Conservation (phyloP, 169 alveolate species). For the Ichthyophthirius multifiliis region DNA sequence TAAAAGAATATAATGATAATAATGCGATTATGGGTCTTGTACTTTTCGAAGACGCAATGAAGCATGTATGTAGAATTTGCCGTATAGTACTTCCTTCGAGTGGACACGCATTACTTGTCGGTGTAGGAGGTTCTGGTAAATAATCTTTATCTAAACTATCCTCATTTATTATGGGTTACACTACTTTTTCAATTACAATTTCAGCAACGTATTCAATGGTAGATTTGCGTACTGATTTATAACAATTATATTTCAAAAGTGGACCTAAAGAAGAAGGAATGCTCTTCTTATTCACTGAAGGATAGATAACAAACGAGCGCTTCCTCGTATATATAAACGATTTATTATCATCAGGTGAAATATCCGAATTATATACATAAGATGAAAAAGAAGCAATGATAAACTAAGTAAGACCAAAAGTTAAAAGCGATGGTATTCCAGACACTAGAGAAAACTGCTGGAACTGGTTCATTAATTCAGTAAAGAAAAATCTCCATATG, state of each 20-base stretch:
- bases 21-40: constrained; percentile 94
- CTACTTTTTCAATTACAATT: constrained; percentile 79
- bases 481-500: constrained; percentile 93
- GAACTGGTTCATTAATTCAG: constrained; percentile 91
- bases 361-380: constrained; percentile 89
- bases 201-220: constrained; percentile 88
- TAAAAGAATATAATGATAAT: constrained; percentile 91
- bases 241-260: constrained; percentile 86
- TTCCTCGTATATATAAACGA: constrained; percentile 92
- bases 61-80: constrained; percentile 92
- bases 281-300: constrained; percentile 91
- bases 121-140: constrained; percentile 97
- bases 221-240: constrained; percentile 89
- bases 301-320: constrained; percentile 90
- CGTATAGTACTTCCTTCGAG: constrained; percentile 92
- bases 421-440: constrained; percentile 89
- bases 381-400: constrained; percentile 92
- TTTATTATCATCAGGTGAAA: constrained; percentile 92
- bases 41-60: constrained; percentile 96
- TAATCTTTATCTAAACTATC: constrained; percentile 92
- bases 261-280: constrained; percentile 92
- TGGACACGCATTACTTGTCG: constrained; percentile 95
- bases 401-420: constrained; percentile 85
- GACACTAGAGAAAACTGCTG: constrained; percentile 91
- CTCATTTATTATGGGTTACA: constrained; percentile 88